A percentile compares a stretch with the other conserved stretches of the same genome.
These are phyloP conservation scores for Cystobasidium slooffiae DNA, from an alignment of 1,284 basidiomycete species.

Conservation along the genomic window DNA sequence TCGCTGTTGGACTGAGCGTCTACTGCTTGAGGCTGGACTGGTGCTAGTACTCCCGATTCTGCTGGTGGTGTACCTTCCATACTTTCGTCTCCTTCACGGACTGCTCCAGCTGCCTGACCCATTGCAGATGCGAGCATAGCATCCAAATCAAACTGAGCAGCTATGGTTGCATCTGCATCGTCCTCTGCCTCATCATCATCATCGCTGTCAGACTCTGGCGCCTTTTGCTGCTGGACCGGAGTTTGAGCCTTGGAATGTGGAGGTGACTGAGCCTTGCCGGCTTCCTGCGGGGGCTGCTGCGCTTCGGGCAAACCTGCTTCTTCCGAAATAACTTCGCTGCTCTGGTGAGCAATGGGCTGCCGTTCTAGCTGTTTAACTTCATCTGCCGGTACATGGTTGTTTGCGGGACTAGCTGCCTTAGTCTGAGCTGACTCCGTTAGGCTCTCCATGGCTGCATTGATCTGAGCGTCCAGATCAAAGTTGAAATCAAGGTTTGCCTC, in stretches of 20 bases:
- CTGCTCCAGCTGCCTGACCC: constrained; percentile 20
- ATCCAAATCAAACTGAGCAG: constrained; percentile 34
- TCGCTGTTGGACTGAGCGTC: not conserved
- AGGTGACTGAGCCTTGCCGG: not conserved
- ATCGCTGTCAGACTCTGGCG: constrained; percentile 6
- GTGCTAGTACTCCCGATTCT: not conserved
- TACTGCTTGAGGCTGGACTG: not conserved
- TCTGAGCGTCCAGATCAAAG: constrained; percentile 40
- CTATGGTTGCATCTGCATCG: not conserved
- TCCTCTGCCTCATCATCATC: constrained; percentile 9
- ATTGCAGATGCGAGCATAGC: constrained; percentile 40
- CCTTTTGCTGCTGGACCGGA: not conserved
- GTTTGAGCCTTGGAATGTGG: not conserved
- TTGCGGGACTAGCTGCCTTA: not conserved
- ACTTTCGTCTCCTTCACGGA: not conserved
- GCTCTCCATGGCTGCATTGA: constrained; percentile 33
- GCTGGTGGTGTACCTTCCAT: not conserved
- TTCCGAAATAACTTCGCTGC: not conserved
- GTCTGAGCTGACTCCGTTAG: constrained; percentile 5
- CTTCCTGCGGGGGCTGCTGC: no score
- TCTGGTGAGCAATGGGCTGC: not conserved
- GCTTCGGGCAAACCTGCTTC: not conserved
- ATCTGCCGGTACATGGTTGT: not conserved
- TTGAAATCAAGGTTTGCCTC: constrained; percentile 10
- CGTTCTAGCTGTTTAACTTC: not conserved